These are phyloP conservation scores for Astragalus membranaceus DNA, from an alignment of 306 rosid genomes.

Conservation along the genomic window DNA sequence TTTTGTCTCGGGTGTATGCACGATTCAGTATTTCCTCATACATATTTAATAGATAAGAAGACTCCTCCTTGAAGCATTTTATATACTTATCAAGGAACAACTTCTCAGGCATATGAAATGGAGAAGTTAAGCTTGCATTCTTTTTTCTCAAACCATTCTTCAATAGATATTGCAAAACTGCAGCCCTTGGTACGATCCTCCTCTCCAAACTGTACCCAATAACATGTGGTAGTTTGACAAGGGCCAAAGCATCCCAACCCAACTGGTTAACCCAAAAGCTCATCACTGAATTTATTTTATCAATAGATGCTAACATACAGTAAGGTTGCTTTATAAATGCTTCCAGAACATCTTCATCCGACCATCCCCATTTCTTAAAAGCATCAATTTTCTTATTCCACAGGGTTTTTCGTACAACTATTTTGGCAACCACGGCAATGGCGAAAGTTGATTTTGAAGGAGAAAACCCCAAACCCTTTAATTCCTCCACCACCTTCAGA, in stretches of 20 bases:
- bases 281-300: constrained; percentile 35
- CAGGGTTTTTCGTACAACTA: background rate
- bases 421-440: constrained; percentile 14
- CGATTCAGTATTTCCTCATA: background rate
- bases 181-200: constrained; percentile 43
- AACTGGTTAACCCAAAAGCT: constrained; percentile 32
- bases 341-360: constrained; percentile 20
- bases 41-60: background rate
- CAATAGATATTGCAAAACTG: constrained; percentile 19
- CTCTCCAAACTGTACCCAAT: constrained; percentile 35
- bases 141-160: constrained; percentile 29
- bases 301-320: constrained; percentile 26
- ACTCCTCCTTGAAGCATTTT: background rate
- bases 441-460: constrained; percentile 6
- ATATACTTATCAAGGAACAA: background rate
- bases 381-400: constrained; percentile 34
- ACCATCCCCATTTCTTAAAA: constrained; percentile 48
- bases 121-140: background rate
- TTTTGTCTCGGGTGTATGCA: background rate
- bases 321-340: constrained; percentile 33
- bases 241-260: constrained; percentile 1
- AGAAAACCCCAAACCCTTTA: constrained; percentile 42
- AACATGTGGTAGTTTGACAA: background rate
- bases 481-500: constrained; percentile 15
- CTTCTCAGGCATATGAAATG: background rate